Evolutionary conservation across 768 basidiomycete species (phyloP), one percentile per base, ranked within the genome.

Genomic region (Exidia glandulosa): DNA sequence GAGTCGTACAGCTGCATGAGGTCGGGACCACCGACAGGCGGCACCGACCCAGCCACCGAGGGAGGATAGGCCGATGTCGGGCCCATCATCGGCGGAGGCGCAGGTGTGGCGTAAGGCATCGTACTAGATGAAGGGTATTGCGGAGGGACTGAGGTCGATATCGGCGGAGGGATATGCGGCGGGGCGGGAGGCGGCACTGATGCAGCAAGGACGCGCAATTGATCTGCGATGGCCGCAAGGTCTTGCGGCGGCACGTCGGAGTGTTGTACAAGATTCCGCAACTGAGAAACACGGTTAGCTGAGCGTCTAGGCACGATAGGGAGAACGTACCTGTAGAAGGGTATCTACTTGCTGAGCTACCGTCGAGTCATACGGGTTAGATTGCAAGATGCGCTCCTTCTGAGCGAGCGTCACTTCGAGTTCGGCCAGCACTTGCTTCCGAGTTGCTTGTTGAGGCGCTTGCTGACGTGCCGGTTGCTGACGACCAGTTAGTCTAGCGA

Each of bases 231-330:
- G 66, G 90, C 88, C 37, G 79, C 79, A 33, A 93, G 75, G 66
- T 93, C 89, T 32, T 82, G 81, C 71, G 88, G 87, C 2, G 87
- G 88, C 32, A 93, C 88, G 6, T 88, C 88, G 12, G 82, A 80
- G n/a, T 55, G 61, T 65, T 90, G 87, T 3, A 93, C 85, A 32
- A 92, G 73, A 61, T 78, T 81, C 54, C 84, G 85, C 60, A 86
- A 74, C 90, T 89, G 65, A 59, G 32, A 54, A 56, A 12, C 32
- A 52, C 58, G 57, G 59, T 56, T 59, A 31, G n/a, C n/a, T 13
- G 12, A 16, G 57, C 33, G 45, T 14, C 50, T 29, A 54, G 7
- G 3, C 37, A 30, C 16, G 19, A 25, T 5, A 31, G 16, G 23
- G 31, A 7, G 19, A 2, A 69, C 86, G 52, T 67, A 92, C 93